phyloP scores from a whole-genome alignment of 768 basidiomycete species.

The Rossbeevera mucosa region DNA sequence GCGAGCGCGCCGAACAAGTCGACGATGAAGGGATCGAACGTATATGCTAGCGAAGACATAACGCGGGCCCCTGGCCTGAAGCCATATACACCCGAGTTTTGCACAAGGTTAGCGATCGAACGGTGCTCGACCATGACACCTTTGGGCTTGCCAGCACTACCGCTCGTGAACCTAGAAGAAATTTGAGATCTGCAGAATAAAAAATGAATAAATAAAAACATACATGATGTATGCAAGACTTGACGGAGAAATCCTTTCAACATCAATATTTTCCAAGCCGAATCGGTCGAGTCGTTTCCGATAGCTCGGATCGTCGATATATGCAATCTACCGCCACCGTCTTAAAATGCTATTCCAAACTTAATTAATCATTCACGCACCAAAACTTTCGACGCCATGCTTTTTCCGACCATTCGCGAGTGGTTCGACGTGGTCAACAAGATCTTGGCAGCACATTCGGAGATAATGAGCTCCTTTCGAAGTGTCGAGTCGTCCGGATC shows the following conservation, averaged over 20 bases:
- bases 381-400: constrained; percentile 20
- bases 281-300: constrained; percentile 18
- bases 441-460: constrained; percentile 25
- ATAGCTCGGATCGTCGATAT: constrained; percentile 29
- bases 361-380: constrained; percentile 1
- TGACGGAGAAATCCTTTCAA: constrained; percentile 18
- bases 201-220: neutral
- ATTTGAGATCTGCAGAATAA: neutral
- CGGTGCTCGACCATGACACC: constrained; percentile 23
- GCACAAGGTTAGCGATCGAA: constrained; percentile 19
- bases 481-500: constrained; percentile 29
- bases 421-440: constrained; percentile 25
- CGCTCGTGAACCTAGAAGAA: constrained; percentile 17
- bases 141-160: constrained; percentile 22
- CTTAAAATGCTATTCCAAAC: neutral
- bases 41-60: constrained; percentile 28
- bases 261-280: constrained; percentile 16
- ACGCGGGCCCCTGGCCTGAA: constrained; percentile 22
- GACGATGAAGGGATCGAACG: constrained; percentile 24
- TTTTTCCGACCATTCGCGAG: constrained; percentile 21
- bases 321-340: constrained; percentile 16
- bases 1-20: constrained; percentile 18
- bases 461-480: constrained; percentile 27
- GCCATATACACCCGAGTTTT: constrained; percentile 20
- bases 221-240: constrained; percentile 28